Conservation (phyloP, 768 basidiomycete genomes). For the Lentinula lateritia region DNA sequence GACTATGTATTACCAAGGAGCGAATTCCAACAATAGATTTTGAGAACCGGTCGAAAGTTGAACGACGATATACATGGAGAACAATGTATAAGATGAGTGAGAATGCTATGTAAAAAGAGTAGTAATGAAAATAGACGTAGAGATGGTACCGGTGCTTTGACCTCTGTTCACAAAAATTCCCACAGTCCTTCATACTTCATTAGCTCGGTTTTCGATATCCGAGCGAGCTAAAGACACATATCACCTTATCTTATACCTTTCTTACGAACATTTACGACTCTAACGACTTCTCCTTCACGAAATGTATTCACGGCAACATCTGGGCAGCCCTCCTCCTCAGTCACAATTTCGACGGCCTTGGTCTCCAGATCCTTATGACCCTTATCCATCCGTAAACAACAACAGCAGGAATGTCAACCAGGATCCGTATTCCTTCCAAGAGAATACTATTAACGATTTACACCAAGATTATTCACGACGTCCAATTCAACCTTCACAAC, state of each 20-base stretch:
- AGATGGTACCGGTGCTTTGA: no score
- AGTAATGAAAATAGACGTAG: no score
- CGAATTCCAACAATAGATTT: no score
- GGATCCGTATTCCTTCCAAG: slow-evolving; percentile 10
- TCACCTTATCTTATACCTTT: background rate
- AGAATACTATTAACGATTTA: slow-evolving; percentile 9
- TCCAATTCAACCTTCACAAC: slow-evolving; percentile 12
- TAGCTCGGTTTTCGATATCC: background rate
- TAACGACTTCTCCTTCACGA: background rate
- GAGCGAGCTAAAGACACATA: background rate
- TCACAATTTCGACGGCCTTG: slow-evolving; percentile 59
- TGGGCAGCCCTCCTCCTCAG: slow-evolving; percentile 32
- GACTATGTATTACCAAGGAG: background rate
- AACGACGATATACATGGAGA: no score
- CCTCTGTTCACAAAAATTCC: background rate
- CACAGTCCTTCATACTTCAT: background rate
- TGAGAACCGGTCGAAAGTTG: no score
- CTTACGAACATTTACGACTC: background rate
- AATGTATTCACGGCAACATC: slow-evolving; percentile 7
- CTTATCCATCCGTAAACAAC: slow-evolving; percentile 25
- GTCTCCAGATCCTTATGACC: slow-evolving; percentile 56
- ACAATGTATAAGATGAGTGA: no score
- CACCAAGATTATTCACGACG: slow-evolving; percentile 14
- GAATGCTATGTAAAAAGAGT: no score
- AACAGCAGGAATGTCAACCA: slow-evolving; percentile 10